Base-by-base conservation (phyloP, 2,329 filamentous ascomycete species). In the Lecanosticta acicola region DNA sequence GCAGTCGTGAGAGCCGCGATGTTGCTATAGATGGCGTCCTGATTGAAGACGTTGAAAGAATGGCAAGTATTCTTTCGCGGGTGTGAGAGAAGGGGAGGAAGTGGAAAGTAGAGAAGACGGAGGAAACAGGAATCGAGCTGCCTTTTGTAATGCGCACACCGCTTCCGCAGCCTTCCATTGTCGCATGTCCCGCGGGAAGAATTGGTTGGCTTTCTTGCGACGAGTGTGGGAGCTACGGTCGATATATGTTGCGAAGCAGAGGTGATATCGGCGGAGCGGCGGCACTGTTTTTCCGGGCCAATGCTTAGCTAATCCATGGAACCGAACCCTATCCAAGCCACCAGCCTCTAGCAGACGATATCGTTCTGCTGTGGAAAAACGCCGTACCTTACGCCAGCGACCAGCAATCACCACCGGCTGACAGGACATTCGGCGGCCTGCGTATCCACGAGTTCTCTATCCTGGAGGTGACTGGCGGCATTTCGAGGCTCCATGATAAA, bases 201-300 rank as follows among this genome's bases (percentile, higher is more conserved):
- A 33, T 56, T 45, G 44, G 42, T 48, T 45, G 11, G 40, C 51
- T 50, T 46, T 46, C 48, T 53, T 51, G 51, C 54, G 54, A 54
- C 52, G 49, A 51, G 26, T 37, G 40, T 43, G 38, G 35, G 46
- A 49, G 47, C 52, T 54, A 52, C 35, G 52, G 47, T 47, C 39
- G 20, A 21, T 39, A 13, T 20, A 21, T 39, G 7, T 21, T 39
- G 18, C 37, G 18, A 39, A 19, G n/a, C 11, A 5, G 24, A 5
- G 7, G 7, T 29, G 24, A 29, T 29, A 29, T 29, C n/a, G n/a
- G n/a, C n/a, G n/a, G n/a, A n/a, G n/a, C n/a, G n/a, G n/a, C n/a
- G n/a, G n/a, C n/a, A n/a, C n/a, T n/a, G n/a, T n/a, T n/a, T n/a
- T n/a, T n/a, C n/a, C n/a, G n/a, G n/a, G n/a, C n/a, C n/a, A n/a